Conservation (phyloP, 2,329 filamentous ascomycete genomes). For the Aspergillus caelatus region DNA sequence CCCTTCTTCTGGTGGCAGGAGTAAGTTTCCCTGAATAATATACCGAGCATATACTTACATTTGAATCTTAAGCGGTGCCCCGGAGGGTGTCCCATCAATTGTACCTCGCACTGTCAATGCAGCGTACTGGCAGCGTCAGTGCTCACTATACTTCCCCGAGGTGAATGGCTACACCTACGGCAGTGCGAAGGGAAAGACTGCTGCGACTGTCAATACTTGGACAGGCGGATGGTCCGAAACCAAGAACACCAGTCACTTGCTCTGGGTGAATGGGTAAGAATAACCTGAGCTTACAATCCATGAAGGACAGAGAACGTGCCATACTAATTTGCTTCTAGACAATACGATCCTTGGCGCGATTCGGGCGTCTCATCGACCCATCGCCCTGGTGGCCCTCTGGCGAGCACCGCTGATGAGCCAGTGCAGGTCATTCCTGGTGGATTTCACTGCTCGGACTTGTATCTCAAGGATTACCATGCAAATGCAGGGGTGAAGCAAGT, state of each 20-base stretch:
- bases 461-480: slow-evolving; percentile 47
- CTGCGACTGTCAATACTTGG: slow-evolving; percentile 52
- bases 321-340: background rate
- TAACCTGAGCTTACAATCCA: background rate
- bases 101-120: slow-evolving; percentile 55
- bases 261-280: slow-evolving; percentile 59
- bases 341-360: background rate
- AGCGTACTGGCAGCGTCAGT: slow-evolving; percentile 60
- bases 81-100: slow-evolving; percentile 47
- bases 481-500: slow-evolving; percentile 54
- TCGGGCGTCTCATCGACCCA: background rate
- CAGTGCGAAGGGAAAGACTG: background rate
- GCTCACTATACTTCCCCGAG: slow-evolving; percentile 53
- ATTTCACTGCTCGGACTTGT: slow-evolving; percentile 60
- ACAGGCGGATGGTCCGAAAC: slow-evolving; percentile 60
- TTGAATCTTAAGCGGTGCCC: slow-evolving; percentile 44
- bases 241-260: slow-evolving; percentile 53
- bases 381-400: slow-evolving; percentile 28
- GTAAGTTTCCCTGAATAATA: slow-evolving; percentile 29
- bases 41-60: background rate
- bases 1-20: slow-evolving; percentile 63
- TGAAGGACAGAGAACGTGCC: accelerated
- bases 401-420: slow-evolving; percentile 51
- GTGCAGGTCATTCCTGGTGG: slow-evolving; percentile 57
- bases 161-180: background rate